Percentiles rank a stretch among this genome's conserved stretches.
phyloP scores from a whole-genome alignment of 495 filamentous ascomycete genomes.

The Neurospora sp. region DNA sequence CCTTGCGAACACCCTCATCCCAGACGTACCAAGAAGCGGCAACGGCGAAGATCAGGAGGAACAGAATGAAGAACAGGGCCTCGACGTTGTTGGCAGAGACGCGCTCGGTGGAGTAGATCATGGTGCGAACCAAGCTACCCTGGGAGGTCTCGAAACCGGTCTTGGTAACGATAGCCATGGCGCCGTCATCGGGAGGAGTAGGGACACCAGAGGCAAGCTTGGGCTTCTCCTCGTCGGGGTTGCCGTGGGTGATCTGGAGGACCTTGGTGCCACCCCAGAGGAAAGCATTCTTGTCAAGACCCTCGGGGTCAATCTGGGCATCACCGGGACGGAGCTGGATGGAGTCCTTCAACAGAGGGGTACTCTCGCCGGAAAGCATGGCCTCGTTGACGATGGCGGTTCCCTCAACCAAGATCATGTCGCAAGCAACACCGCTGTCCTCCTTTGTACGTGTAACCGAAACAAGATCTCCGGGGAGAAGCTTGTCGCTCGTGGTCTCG shows the following conservation, averaged over 20 bases:
- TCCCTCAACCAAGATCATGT: constrained; percentile 91
- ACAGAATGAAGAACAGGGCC: constrained; percentile 90
- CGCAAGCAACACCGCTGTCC: constrained; percentile 91
- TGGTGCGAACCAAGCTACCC: constrained; percentile 92
- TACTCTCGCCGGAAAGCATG: constrained; percentile 98
- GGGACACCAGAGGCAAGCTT: constrained; percentile 62
- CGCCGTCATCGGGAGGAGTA: constrained; percentile 76
- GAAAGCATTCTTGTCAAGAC: constrained; percentile 90
- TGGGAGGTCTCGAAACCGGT: constrained; percentile 99
- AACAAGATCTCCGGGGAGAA: constrained; percentile 91
- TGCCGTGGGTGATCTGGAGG: constrained; percentile 81
- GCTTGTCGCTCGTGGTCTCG: constrained; percentile 84
- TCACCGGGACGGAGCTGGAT: constrained; percentile 82
- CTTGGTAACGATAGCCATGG: constrained; percentile 88
- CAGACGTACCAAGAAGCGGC: constrained; percentile 99
- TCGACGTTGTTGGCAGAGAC: constrained; percentile 96
- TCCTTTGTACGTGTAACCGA: constrained; percentile 94
- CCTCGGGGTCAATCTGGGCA: constrained; percentile 78
- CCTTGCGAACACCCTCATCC: constrained; percentile 85
- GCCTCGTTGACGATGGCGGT: constrained; percentile 98
- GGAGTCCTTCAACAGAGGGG: constrained; percentile 91
- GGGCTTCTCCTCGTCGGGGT: constrained; percentile 58
- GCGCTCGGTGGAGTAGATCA: constrained; percentile 99
- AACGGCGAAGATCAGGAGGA: constrained; percentile 90
- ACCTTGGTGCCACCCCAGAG: constrained; percentile 97